These are phyloP conservation scores for Penicillium canariense DNA, from an alignment of 495 filamentous ascomycete species.

Conservation along the genomic window DNA sequence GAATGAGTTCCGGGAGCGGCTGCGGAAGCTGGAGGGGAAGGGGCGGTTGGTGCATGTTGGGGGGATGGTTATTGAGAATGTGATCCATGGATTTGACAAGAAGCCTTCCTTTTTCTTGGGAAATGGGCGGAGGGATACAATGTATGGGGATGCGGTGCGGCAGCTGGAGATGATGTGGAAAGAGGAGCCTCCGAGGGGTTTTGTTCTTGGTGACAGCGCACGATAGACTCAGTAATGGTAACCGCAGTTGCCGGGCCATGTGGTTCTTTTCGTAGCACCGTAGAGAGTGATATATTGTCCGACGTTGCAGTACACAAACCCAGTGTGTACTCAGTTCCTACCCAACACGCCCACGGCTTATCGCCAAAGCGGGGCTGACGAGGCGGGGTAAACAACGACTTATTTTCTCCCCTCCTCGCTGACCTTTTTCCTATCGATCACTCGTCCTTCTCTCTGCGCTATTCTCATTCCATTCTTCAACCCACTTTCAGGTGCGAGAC, in stretches of 20 bases:
- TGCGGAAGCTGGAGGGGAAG: constrained; percentile 12
- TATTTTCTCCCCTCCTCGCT: constrained; percentile 1
- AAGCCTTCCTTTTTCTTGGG: constrained; percentile 21
- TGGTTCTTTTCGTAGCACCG: no score
- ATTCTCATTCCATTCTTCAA: neutral
- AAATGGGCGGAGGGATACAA: constrained; percentile 11
- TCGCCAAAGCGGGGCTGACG: constrained; percentile 16
- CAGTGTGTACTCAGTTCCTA: no score
- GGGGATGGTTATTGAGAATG: constrained; percentile 19
- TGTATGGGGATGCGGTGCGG: constrained; percentile 23
- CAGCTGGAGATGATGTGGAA: constrained; percentile 24
- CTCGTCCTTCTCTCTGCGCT: constrained; percentile 5
- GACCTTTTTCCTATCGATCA: constrained; percentile 15
- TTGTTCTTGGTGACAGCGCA: neutral
- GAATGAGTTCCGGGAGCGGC: constrained; percentile 20
- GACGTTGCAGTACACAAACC: neutral
- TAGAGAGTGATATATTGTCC: neutral
- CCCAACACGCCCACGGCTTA: no score
- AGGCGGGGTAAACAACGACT: constrained; percentile 17
- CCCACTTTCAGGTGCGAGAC: neutral
- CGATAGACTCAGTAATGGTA: neutral
- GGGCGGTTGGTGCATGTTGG: constrained; percentile 14
- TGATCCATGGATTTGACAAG: constrained; percentile 31
- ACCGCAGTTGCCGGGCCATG: neutral
- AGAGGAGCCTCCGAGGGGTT: neutral